phyloP scores from a whole-genome alignment of 306 rosid genomes.

The Fragaria ananassa region DNA sequence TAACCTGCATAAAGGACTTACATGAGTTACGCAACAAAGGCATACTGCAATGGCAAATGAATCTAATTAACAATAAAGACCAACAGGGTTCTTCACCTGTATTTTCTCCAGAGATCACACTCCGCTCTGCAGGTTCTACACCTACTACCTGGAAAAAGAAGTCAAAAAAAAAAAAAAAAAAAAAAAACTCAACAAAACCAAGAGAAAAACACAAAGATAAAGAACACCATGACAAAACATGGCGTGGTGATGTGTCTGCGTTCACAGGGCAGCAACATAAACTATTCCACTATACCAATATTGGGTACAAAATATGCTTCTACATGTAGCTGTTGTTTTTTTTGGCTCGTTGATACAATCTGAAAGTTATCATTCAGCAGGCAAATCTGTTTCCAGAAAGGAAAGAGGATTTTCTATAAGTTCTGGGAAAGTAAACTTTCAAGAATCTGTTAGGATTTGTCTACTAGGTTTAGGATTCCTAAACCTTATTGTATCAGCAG shows the following conservation, averaged over 20 bases:
- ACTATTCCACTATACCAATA: not conserved
- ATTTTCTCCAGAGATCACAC: conserved; percentile 74
- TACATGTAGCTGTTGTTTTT: not conserved
- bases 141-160: conserved; percentile 62
- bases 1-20: conserved; percentile 55
- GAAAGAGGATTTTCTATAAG: too few species aligned
- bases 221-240: not conserved
- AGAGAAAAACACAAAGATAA: not conserved
- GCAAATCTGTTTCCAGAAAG: too few species aligned
- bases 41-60: conserved; percentile 18
- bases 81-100: conserved; percentile 46
- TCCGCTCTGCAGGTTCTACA: conserved; percentile 91
- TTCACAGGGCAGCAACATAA: not conserved
- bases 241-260: not conserved
- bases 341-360: too few species aligned
- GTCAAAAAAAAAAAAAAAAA: not conserved
- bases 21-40: conserved; percentile 12
- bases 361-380: too few species aligned
- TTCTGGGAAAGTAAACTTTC: too few species aligned
- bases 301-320: not conserved
- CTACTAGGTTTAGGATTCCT: too few species aligned
- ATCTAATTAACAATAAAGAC: not conserved
- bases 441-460: too few species aligned
- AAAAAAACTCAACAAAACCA: not conserved
- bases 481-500: too few species aligned